Evolutionary conservation across 257 asterid species (phyloP).

Genomic region (Rauvolfia tetraphylla): DNA sequence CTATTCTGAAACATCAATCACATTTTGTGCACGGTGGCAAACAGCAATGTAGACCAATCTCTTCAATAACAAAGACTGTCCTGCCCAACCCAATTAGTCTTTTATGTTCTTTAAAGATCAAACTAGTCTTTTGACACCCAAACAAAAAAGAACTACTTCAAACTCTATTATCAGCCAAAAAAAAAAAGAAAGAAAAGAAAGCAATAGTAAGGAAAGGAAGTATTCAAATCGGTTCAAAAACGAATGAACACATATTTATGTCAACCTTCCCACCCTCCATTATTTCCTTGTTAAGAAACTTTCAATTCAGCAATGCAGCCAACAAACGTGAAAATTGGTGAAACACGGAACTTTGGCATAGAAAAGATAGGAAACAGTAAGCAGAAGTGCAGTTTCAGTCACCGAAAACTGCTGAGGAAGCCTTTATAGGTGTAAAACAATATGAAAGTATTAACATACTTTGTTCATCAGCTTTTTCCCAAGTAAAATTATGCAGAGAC

Average conservation of each 20-base stretch:
- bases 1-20: not conserved
- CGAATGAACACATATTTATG: not conserved
- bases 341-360: not conserved
- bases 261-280: not conserved
- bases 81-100: not conserved
- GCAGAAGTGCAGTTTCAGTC: not conserved
- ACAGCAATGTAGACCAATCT: not conserved
- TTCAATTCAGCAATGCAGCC: not conserved
- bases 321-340: not conserved
- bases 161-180: no score
- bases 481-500: not conserved
- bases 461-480: not conserved
- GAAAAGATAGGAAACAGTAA: not conserved
- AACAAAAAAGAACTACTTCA: no score
- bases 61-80: not conserved
- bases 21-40: not conserved
- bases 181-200: no score
- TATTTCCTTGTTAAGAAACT: not conserved
- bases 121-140: no score
- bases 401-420: not conserved
- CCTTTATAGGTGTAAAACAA: not conserved
- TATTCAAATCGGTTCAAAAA: not conserved
- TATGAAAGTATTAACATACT: not conserved
- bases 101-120: no score
- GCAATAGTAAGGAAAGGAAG: no score